Evolutionary conservation across 2,329 filamentous ascomycete genomes (phyloP).

Genomic region (Sclerotinia borealis): DNA sequence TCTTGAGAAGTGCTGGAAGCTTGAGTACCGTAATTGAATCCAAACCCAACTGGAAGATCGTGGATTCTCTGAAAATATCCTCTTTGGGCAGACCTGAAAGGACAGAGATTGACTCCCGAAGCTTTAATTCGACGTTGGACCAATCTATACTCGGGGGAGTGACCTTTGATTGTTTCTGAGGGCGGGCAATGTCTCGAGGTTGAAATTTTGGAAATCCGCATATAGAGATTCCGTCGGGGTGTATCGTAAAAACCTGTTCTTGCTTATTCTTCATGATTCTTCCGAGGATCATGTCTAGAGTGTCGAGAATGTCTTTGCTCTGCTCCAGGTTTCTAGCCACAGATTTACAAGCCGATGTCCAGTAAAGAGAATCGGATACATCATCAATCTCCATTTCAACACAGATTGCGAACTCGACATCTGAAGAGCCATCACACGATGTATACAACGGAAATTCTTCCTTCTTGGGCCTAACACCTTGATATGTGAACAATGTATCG

Average conservation of each 20-base stretch:
- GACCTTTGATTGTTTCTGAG: not conserved
- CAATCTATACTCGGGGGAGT: conserved; percentile 27
- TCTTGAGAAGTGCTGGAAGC: conserved; percentile 64
- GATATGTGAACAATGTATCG: conserved; percentile 61
- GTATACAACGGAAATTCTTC: conserved; percentile 23
- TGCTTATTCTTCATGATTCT: conserved; percentile 47
- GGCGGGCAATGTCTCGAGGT: not conserved
- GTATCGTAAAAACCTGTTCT: conserved; percentile 49
- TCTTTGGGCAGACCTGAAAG: conserved; percentile 55
- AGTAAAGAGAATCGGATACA: conserved; percentile 45
- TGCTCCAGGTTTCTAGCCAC: conserved; percentile 43
- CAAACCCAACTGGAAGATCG: conserved; percentile 77
- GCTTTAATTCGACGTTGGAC: conserved; percentile 31
- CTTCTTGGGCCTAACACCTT: conserved; percentile 40
- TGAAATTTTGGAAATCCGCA: conserved; percentile 53
- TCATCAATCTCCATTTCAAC: conserved; percentile 67
- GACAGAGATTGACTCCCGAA: conserved; percentile 45
- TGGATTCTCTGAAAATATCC: conserved; percentile 55
- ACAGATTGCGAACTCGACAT: conserved; percentile 76
- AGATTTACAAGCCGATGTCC: conserved; percentile 67
- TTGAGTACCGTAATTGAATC: conserved; percentile 93
- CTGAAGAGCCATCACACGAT: conserved; percentile 45
- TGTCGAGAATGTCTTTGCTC: conserved; percentile 46
- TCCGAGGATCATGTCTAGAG: conserved; percentile 53
- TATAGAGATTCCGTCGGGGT: conserved; percentile 49